Conservation (phyloP, 495 filamentous ascomycete species). For the Podospora didyma region DNA sequence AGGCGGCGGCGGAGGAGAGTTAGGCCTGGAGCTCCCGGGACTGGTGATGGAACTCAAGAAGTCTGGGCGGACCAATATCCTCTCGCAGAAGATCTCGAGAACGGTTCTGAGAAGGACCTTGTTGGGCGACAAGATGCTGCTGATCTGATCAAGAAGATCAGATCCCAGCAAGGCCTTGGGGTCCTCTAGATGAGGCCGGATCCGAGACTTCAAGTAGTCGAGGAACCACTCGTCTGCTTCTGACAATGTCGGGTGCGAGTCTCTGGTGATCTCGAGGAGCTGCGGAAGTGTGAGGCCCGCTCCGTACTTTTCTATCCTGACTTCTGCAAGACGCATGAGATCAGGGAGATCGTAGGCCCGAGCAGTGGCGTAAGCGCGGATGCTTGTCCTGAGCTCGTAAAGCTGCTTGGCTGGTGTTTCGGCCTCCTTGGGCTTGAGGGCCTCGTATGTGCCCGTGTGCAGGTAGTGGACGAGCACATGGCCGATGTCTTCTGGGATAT, state of each 20-base stretch:
- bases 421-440: slow-evolving; percentile 24
- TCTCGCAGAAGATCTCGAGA: slow-evolving; percentile 32
- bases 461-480: slow-evolving; percentile 34
- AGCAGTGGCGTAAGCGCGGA: slow-evolving; percentile 26
- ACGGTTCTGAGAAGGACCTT: slow-evolving; percentile 28
- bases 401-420: slow-evolving; percentile 22
- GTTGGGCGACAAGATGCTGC: slow-evolving; percentile 31
- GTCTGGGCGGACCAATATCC: slow-evolving; percentile 11
- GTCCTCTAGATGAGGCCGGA: slow-evolving; percentile 28
- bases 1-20: slow-evolving; percentile 10
- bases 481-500: slow-evolving; percentile 27
- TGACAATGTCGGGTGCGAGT: slow-evolving; percentile 25
- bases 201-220: slow-evolving; percentile 27
- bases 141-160: slow-evolving; percentile 27
- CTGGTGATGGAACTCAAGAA: slow-evolving; percentile 15
- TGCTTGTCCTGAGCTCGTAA: slow-evolving; percentile 30
- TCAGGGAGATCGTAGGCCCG: slow-evolving; percentile 29
- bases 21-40: slow-evolving; percentile 14
- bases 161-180: slow-evolving; percentile 23
- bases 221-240: slow-evolving; percentile 31
- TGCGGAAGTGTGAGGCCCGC: slow-evolving; percentile 23
- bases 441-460: slow-evolving; percentile 30
- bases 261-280: slow-evolving; percentile 28
- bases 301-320: slow-evolving; percentile 26
- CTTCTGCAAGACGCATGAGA: slow-evolving; percentile 28